A percentile compares a stretch with the other conserved stretches of the same genome.
phyloP scores from a whole-genome alignment of 75 land plant species.

The Selaginella tamariscina region DNA sequence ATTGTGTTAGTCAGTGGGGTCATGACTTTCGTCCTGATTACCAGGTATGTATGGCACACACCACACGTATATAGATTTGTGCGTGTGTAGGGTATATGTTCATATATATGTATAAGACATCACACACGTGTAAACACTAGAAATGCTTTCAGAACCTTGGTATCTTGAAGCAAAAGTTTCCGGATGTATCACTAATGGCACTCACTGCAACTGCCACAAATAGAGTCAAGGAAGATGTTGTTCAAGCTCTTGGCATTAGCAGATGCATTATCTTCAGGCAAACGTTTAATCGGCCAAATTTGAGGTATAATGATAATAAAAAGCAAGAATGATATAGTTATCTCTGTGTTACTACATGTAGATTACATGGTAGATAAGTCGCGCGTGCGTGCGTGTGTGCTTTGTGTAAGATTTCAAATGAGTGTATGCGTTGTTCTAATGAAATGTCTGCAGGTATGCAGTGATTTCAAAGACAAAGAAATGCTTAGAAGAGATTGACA shows the following conservation, averaged over 20 bases:
- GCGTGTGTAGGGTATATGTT: no score
- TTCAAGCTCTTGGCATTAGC: slow-evolving; percentile 80
- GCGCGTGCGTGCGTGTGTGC: no score
- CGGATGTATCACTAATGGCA: slow-evolving; percentile 67
- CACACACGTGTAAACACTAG: no score
- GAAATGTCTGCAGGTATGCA: slow-evolving; percentile 46
- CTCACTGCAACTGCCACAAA: slow-evolving; percentile 95
- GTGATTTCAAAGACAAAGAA: slow-evolving; percentile 85
- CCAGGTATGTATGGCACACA: slow-evolving; percentile 80
- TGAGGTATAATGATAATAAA: slow-evolving; percentile 32
- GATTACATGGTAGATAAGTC: no score
- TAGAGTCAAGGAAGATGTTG: slow-evolving; percentile 97
- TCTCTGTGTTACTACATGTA: no score
- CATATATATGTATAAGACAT: no score
- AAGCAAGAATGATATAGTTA: no score
- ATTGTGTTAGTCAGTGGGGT: slow-evolving; percentile 99
- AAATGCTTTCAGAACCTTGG: slow-evolving; percentile 63
- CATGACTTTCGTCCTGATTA: slow-evolving; percentile 99
- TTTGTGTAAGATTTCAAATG: no score
- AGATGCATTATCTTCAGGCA: slow-evolving; percentile 85
- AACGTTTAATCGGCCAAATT: slow-evolving; percentile 85
- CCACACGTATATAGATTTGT: no score
- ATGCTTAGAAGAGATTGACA: slow-evolving; percentile 87
- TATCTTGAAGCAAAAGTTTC: slow-evolving; percentile 76
- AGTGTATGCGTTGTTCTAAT: no score